phyloP scores from a whole-genome alignment of 2,329 filamentous ascomycete species.

The Neonectria sp. region DNA sequence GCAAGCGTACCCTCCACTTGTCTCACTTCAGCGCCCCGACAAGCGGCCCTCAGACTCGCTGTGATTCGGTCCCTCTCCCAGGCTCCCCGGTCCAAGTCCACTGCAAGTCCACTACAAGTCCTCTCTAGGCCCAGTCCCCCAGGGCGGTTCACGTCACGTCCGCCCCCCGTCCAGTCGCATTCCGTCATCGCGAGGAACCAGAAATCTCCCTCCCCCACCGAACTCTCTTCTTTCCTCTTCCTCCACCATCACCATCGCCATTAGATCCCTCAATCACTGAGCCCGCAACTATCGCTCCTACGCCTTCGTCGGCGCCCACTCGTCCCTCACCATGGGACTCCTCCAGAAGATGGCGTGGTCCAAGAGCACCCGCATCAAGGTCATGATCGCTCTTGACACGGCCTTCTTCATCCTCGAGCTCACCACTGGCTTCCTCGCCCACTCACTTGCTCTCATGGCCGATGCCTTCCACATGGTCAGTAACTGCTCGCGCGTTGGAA shows the following conservation, averaged over 20 bases:
- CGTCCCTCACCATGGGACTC: conserved; percentile 47
- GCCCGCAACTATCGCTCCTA: conserved; percentile 12
- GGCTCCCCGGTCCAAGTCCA: conserved; percentile 14
- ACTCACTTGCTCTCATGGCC: conserved; percentile 93
- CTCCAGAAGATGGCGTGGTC: conserved; percentile 82
- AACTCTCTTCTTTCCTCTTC: conserved; percentile 25
- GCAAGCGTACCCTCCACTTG: background rate
- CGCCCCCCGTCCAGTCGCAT: conserved; percentile 35
- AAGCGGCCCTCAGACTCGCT: conserved; percentile 14
- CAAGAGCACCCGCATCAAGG: conserved; percentile 91
- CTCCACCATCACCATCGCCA: conserved; percentile 18
- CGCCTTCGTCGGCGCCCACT: conserved; percentile 31
- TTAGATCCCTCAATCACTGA: conserved; percentile 5
- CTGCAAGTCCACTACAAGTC: conserved; percentile 3
- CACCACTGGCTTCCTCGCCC: conserved; percentile 86
- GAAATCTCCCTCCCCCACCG: conserved; percentile 38
- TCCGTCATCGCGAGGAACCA: conserved; percentile 44
- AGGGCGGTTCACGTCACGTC: conserved; percentile 13
- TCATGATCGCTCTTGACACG: conserved; percentile 92
- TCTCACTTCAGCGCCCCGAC: conserved; percentile 9
- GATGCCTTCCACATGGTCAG: conserved; percentile 98
- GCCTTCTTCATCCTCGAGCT: conserved; percentile 94
- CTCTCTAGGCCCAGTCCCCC: conserved; percentile 18
- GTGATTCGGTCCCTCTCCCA: background rate
- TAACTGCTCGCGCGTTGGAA: conserved; percentile 31